Evolutionary conservation across 2,329 filamentous ascomycete genomes (phyloP).

Genomic region (Trichoderma afroharzianum): DNA sequence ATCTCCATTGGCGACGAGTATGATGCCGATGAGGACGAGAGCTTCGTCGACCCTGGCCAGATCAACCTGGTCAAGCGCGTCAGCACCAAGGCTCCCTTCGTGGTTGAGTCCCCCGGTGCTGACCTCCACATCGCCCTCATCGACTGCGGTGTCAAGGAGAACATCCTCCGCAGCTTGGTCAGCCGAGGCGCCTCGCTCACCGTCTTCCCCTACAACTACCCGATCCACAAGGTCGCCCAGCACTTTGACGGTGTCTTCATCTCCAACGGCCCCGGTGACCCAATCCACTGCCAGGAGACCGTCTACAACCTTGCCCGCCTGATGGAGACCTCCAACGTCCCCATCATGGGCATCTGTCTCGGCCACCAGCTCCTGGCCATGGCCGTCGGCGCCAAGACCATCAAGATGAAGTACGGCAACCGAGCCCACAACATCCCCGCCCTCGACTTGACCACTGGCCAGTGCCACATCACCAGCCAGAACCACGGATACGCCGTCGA

Average conservation of each 20-base stretch:
- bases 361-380: slow-evolving; percentile 94
- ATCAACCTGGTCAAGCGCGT: slow-evolving; percentile 96
- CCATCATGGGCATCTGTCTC: slow-evolving; percentile 96
- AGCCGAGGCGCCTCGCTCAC: slow-evolving; percentile 88
- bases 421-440: slow-evolving; percentile 98
- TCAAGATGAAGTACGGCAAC: slow-evolving; percentile 99
- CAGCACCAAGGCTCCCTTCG: slow-evolving; percentile 97
- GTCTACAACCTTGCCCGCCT: slow-evolving; percentile 87
- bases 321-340: slow-evolving; percentile 86
- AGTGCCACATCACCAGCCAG: slow-evolving; percentile 98
- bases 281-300: slow-evolving; percentile 91
- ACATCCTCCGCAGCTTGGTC: slow-evolving; percentile 93
- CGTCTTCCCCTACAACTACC: slow-evolving; percentile 94
- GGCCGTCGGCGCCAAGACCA: slow-evolving; percentile 80
- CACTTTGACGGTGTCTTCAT: slow-evolving; percentile 99
- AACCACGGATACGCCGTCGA: slow-evolving; percentile 98
- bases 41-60: slow-evolving; percentile 89
- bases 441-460: slow-evolving; percentile 87
- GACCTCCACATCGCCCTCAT: slow-evolving; percentile 89
- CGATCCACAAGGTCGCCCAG: slow-evolving; percentile 95
- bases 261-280: slow-evolving; percentile 96
- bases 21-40: slow-evolving; percentile 96
- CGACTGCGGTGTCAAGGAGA: slow-evolving; percentile 99
- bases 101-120: slow-evolving; percentile 79
- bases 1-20: slow-evolving; percentile 97